phyloP scores from a whole-genome alignment of 2,329 filamentous ascomycete genomes.

The Fusarium tuaranense region DNA sequence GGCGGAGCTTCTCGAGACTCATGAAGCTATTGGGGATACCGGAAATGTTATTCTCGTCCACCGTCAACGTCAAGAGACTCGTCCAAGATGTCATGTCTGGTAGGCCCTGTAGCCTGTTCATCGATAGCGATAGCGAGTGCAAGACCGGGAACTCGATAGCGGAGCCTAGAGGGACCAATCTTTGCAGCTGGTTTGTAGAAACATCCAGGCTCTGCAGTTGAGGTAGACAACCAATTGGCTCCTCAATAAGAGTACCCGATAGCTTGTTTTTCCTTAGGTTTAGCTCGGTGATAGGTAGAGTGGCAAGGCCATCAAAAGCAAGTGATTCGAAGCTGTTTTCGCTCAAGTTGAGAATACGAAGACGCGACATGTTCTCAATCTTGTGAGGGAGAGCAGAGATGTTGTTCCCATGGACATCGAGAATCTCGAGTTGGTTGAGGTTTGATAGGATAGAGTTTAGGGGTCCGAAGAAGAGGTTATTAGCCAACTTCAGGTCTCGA shows the following conservation, averaged over 20 bases:
- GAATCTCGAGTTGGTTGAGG: slow-evolving; percentile 77
- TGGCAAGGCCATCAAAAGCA: slow-evolving; percentile 76
- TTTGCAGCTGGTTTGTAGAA: slow-evolving; percentile 78
- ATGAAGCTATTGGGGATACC: slow-evolving; percentile 82
- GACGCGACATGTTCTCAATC: slow-evolving; percentile 73
- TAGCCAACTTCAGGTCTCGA: slow-evolving; percentile 83
- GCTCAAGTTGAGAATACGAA: slow-evolving; percentile 83
- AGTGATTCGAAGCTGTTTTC: slow-evolving; percentile 81
- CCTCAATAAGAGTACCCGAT: slow-evolving; percentile 76
- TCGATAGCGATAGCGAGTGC: slow-evolving; percentile 79
- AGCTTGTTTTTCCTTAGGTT: slow-evolving; percentile 83
- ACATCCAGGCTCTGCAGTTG: slow-evolving; percentile 82
- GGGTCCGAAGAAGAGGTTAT: slow-evolving; percentile 78
- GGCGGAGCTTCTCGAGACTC: slow-evolving; percentile 74
- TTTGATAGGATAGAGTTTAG: slow-evolving; percentile 73
- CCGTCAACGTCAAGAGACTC: slow-evolving; percentile 77
- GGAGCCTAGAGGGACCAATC: slow-evolving; percentile 58
- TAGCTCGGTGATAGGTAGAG: slow-evolving; percentile 79
- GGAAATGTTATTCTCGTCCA: slow-evolving; percentile 84
- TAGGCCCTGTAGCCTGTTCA: slow-evolving; percentile 80
- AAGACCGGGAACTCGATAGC: slow-evolving; percentile 76
- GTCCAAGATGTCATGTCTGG: slow-evolving; percentile 82
- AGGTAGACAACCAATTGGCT: slow-evolving; percentile 67
- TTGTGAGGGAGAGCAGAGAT: slow-evolving; percentile 77
- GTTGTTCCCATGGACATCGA: slow-evolving; percentile 86